Percentiles rank a stretch among this genome's conserved stretches.
phyloP scores from a whole-genome alignment of 495 filamentous ascomycete genomes.

The Diplogelasinospora grovesii region DNA sequence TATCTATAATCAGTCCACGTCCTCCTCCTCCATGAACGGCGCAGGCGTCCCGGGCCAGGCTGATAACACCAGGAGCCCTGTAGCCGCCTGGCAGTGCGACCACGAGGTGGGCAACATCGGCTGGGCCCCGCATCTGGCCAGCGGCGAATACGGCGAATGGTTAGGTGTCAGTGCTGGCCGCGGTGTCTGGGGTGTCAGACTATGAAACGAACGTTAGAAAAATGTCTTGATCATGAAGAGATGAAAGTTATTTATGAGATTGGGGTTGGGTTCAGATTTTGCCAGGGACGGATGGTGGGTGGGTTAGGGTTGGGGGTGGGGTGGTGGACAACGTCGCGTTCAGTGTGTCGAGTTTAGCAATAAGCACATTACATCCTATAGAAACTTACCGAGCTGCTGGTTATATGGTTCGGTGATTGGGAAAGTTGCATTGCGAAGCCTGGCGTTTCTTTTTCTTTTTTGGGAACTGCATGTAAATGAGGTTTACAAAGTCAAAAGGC shows the following conservation, averaged over 20 bases:
- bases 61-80: conserved; percentile 61
- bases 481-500: no score
- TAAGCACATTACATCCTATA: not conserved
- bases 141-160: conserved; percentile 81
- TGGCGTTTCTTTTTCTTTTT: no score
- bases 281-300: not conserved
- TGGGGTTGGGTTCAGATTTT: not conserved
- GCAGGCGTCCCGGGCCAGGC: conserved; percentile 37
- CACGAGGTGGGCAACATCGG: conserved; percentile 93
- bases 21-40: conserved; percentile 47
- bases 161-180: conserved; percentile 86
- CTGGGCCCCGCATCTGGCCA: conserved; percentile 78
- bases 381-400: no score
- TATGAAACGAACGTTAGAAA: no score
- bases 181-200: conserved; percentile 69
- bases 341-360: not conserved
- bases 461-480: conserved; percentile 4
- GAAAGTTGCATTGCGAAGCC: conserved; percentile 4
- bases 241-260: no score
- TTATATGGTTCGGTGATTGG: not conserved
- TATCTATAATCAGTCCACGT: conserved; percentile 62
- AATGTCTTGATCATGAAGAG: not conserved
- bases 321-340: not conserved
- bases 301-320: not conserved
- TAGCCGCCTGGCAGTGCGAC: conserved; percentile 87